phyloP scores from a whole-genome alignment of 148 eudicot genomes.

The Vaccinium darrowii region DNA sequence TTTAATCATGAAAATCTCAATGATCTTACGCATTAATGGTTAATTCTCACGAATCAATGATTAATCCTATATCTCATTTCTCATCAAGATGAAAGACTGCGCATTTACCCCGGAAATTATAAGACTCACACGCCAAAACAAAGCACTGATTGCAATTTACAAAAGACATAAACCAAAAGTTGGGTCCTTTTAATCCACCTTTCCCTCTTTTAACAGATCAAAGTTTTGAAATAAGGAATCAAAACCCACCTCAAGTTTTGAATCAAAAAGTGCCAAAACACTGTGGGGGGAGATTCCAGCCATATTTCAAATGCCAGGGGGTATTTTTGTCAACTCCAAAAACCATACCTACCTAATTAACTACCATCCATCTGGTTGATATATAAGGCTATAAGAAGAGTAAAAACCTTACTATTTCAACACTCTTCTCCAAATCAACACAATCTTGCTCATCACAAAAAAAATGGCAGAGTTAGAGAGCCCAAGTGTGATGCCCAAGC shows the following conservation, averaged over 20 bases:
- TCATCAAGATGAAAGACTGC: background rate
- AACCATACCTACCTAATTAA: slow-evolving; percentile 8
- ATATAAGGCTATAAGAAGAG: background rate
- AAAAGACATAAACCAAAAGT: background rate
- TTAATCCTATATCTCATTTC: background rate
- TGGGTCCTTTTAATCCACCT: background rate
- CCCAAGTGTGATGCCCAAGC: slow-evolving; percentile 41
- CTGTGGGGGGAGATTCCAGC: background rate
- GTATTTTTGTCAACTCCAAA: slow-evolving; percentile 13
- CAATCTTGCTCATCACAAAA: background rate
- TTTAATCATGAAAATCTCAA: background rate
- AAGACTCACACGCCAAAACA: background rate
- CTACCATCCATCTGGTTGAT: background rate
- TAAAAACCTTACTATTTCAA: background rate
- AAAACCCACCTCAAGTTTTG: slow-evolving; percentile 8
- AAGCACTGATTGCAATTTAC: background rate
- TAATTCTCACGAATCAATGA: background rate
- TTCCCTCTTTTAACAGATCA: slow-evolving; percentile 4
- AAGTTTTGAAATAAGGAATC: slow-evolving; percentile 15
- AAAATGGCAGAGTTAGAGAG: slow-evolving; percentile 35
- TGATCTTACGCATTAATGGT: background rate
- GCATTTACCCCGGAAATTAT: background rate
- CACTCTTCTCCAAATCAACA: background rate
- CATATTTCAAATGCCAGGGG: slow-evolving; percentile 3
- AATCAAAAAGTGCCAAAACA: background rate